Percentiles rank a stretch among this genome's conserved stretches.
Conservation (phyloP, 192 early-diverging fungal genomes). For the Funneliformis geosporum region DNA sequence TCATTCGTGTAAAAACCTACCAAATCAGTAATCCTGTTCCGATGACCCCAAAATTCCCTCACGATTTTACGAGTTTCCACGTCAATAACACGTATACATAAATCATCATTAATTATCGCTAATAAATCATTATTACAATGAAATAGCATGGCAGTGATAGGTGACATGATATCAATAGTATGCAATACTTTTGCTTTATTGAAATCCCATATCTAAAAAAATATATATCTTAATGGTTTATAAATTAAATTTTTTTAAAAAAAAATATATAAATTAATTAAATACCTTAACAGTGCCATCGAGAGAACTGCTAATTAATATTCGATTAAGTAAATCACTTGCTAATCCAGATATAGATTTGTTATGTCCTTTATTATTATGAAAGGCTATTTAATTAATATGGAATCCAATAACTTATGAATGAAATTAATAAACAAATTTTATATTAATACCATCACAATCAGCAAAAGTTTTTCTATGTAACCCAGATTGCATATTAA, state of each 20-base stretch:
- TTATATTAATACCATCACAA: constrained; percentile 36
- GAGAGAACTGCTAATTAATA: constrained; percentile 74
- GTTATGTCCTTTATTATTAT: constrained; percentile 57
- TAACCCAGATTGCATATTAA: constrained; percentile 94
- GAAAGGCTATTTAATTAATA: background rate
- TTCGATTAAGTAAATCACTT: constrained; percentile 71
- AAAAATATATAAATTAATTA: background rate
- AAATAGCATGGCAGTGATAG: constrained; percentile 62
- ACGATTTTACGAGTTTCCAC: constrained; percentile 77
- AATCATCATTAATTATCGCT: constrained; percentile 85
- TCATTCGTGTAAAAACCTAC: constrained; percentile 40
- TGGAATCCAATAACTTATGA: background rate
- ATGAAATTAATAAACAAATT: background rate
- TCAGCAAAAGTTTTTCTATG: constrained; percentile 69
- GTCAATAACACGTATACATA: constrained; percentile 87
- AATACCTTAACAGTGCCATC: constrained; percentile 79
- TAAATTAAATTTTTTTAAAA: background rate
- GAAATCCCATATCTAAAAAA: constrained; percentile 82
- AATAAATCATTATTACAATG: constrained; percentile 77
- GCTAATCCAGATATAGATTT: constrained; percentile 82
- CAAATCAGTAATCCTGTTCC: constrained; percentile 86
- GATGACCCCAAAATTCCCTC: constrained; percentile 87
- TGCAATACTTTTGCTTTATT: constrained; percentile 60
- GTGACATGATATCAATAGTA: constrained; percentile 65
- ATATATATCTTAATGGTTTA: background rate